Evolutionary conservation across 768 basidiomycete species (phyloP).

Genomic region (Ephemerocybe angulata): DNA sequence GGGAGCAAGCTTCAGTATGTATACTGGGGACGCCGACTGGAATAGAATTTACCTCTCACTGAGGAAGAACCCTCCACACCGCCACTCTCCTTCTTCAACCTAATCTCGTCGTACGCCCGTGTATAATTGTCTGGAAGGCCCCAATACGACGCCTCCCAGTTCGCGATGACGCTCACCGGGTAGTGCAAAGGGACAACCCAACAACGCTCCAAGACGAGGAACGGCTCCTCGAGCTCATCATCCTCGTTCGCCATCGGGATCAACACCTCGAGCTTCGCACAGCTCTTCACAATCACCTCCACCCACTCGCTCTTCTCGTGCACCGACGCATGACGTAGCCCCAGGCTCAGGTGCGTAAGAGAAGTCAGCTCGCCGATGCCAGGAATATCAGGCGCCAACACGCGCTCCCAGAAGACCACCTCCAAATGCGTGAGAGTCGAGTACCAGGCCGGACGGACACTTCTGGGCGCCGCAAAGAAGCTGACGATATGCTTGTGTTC

Average conservation of each 20-base stretch:
- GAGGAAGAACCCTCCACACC: too few relatives aligned
- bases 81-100: slow-evolving; percentile 6
- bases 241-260: slow-evolving; percentile 25
- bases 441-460: slow-evolving; percentile 21
- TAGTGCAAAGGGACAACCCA: slow-evolving; percentile 32
- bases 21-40: neutral
- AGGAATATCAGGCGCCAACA: slow-evolving; percentile 22
- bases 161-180: slow-evolving; percentile 24
- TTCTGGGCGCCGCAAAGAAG: slow-evolving; percentile 2
- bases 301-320: slow-evolving; percentile 21
- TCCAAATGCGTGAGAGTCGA: slow-evolving; percentile 34
- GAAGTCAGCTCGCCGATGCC: slow-evolving; percentile 23
- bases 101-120: slow-evolving; percentile 28
- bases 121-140: slow-evolving; percentile 27
- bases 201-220: slow-evolving; percentile 20
- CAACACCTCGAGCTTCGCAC: slow-evolving; percentile 23
- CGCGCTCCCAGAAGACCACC: slow-evolving; percentile 32
- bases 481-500: slow-evolving; percentile 28
- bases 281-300: slow-evolving; percentile 23
- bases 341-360: slow-evolving; percentile 32
- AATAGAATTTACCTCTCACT: neutral
- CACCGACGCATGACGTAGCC: slow-evolving; percentile 22
- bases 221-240: slow-evolving; percentile 20
- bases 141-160: slow-evolving; percentile 33
- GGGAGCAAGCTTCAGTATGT: too few relatives aligned